phyloP scores from a whole-genome alignment of 2,329 filamentous ascomycete genomes.

The Tympanopsis confertula region DNA sequence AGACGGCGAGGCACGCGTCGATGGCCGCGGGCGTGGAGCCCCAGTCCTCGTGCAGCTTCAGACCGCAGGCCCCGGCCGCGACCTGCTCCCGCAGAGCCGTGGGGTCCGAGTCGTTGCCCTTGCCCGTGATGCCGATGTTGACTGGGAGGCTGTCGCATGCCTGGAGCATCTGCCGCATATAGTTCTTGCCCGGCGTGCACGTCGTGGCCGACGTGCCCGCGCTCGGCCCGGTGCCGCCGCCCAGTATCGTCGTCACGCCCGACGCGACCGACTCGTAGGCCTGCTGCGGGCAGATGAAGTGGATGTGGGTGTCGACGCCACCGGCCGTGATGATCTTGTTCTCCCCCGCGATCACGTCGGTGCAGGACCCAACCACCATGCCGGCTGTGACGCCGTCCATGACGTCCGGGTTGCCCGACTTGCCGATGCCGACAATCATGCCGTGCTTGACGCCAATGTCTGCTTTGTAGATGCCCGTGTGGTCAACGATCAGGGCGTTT shows the following conservation, averaged over 20 bases:
- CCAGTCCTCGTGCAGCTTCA: conserved; percentile 97
- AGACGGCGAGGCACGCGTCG: conserved; percentile 73
- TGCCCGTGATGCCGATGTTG: conserved; percentile 84
- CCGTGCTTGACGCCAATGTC: conserved; percentile 90
- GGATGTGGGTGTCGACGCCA: conserved; percentile 80
- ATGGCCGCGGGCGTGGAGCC: conserved; percentile 83
- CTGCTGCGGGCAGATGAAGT: conserved; percentile 92
- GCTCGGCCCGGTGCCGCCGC: conserved; percentile 67
- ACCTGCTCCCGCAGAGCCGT: conserved; percentile 67
- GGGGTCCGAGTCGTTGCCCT: conserved; percentile 74
- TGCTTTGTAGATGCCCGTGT: conserved; percentile 87
- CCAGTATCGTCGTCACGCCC: conserved; percentile 82
- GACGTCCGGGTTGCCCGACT: conserved; percentile 92
- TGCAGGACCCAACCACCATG: conserved; percentile 77
- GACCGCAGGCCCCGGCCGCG: conserved; percentile 71
- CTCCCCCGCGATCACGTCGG: conserved; percentile 85
- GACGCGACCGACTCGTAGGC: conserved; percentile 70
- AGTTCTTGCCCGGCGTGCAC: conserved; percentile 75
- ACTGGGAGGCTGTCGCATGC: conserved; percentile 71
- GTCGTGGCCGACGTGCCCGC: conserved; percentile 87
- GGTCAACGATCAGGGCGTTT: conserved; percentile 84
- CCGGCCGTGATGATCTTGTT: conserved; percentile 84
- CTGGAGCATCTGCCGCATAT: conserved; percentile 82
- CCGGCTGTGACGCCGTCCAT: conserved; percentile 76
- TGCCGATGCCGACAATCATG: conserved; percentile 77